Base-by-base conservation (phyloP, 768 basidiomycete species). In the Auricularia heimuer region DNA sequence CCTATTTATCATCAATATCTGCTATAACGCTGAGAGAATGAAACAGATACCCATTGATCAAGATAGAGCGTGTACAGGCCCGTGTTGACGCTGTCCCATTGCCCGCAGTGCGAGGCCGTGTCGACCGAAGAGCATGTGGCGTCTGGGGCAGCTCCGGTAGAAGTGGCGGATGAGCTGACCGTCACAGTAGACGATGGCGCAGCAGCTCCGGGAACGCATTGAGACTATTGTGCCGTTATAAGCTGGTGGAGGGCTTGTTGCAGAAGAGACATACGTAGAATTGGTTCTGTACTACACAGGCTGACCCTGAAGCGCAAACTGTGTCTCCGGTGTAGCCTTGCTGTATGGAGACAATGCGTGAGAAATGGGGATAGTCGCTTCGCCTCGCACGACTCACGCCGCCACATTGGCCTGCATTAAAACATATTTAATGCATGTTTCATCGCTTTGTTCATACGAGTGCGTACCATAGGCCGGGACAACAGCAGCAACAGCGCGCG, bases 41-140 rank as follows among this genome's bases (percentile, higher is more conserved):
- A 8, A 11, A 35, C 62, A 47, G 56, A 64, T 34, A 78, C 77
- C 80, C 80, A 81, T 64, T 79, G 82, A 70, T 88, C 77, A 45
- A 81, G 78, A 54, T 78, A 69, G 21, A 88, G 69, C 3, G 78
- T 75, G 73, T 87, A 88, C 11, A 70, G 67, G 7, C 79, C 80
- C 3, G 76, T 77, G 14, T 71, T 67, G 63, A 83, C 76, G 18
- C 72, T 69, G 61, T 84, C 84, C 79, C 78, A 88, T 76, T 84
- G 79, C 16, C 82, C 84, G 63, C 78, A 78, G 64, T 64, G 67
- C 14, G 62, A n/a, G 2, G 33, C n/a, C 6, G 56, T 37, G 56
- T 54, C 33, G 34, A 64, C 56, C 8, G 60, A 14, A 3, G 47
- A 29, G 51, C 61, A 61, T 4, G 42, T 44, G 4, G 56, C 4